A percentile compares a stretch with the other conserved stretches of the same genome.
phyloP scores from a whole-genome alignment of 2,329 filamentous ascomycete genomes.

The Cladophialophora psammophila region DNA sequence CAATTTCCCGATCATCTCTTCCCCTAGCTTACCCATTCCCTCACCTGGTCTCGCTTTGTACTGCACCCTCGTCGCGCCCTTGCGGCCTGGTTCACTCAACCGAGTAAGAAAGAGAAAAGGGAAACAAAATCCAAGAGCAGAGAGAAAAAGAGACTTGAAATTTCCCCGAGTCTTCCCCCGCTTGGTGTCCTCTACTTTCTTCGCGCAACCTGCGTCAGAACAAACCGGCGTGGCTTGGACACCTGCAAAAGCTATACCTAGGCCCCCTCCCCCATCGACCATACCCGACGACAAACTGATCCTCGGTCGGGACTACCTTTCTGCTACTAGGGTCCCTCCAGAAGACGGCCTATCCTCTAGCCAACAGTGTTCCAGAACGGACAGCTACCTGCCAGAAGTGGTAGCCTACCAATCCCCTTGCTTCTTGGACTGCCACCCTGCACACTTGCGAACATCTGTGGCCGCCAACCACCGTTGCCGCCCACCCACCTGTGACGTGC shows the following conservation, averaged over 20 bases:
- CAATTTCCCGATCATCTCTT: background rate
- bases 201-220: conserved; percentile 5
- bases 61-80: background rate
- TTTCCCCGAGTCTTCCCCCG: conserved; percentile 7
- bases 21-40: background rate
- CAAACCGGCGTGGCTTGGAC: background rate
- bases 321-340: conserved; percentile 21
- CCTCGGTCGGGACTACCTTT: conserved; percentile 27
- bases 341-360: conserved; percentile 15
- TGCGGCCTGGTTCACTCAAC: background rate
- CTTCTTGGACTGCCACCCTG: conserved; percentile 29
- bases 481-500: conserved; percentile 35
- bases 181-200: conserved; percentile 2
- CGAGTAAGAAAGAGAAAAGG: background rate
- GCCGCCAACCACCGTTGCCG: conserved; percentile 30
- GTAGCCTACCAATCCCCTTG: conserved; percentile 29
- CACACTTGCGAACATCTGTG: conserved; percentile 16
- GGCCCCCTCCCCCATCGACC: conserved; percentile 15
- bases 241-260: conserved; percentile 3
- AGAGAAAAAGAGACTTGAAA: background rate
- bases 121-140: background rate
- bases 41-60: conserved; percentile 1
- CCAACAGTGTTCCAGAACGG: conserved; percentile 32
- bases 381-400: conserved; percentile 32
- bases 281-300: conserved; percentile 12